Base-by-base conservation (phyloP, 192 early-diverging fungal species). In the Entomortierella chlamydospora region DNA sequence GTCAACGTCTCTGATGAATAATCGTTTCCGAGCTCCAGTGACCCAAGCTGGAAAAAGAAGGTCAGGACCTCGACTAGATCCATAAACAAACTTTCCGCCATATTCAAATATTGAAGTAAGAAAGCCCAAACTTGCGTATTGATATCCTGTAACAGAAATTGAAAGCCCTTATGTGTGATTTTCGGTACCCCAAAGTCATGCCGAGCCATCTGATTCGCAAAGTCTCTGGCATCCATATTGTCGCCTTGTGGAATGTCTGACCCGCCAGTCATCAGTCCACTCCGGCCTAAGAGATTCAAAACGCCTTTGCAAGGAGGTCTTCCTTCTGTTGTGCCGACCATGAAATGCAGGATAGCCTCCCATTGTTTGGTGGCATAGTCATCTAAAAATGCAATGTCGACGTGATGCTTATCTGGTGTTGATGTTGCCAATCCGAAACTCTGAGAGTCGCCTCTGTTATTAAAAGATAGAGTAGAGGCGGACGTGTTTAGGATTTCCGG, bases 141-240 rank as follows among this genome's bases (percentile, higher is more conserved):
- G 22, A 93, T 86, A 73, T 99, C 95, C 79, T 97, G 96, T 28
- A 99, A 78, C 56, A 99, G 73, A 74, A 99, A 99, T 81, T 99
- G 97, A 79, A 99, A 99, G 12, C 97, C 97, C 73, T 96, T 95
- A 73, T 94, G 96, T 10, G 97, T 97, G 60, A 99, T 99, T 30
- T 82, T 82, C 43, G 93, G 83, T 1, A 86, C 80, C 1, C 63
- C 79, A n/a, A 61, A 64, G 39, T 61, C 81, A 34, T 74, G 65
- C 15, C 71, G 45, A 13, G 65, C 41, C 78, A 65, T 72, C 20
- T 65, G 71, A 30, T 54, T 55, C 33, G 70, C 64, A 53, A 68
- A 82, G 34, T 64, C 82, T 20, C 64, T 50, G 17, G 64, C 71
- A 42, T 71, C 68, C 51, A 72, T 58, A 39, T 60, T 59, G 22